Percentiles rank a stretch among this genome's conserved stretches.
phyloP scores from a whole-genome alignment of 306 rosid species.

The Pterocarpus macrocarpus region DNA sequence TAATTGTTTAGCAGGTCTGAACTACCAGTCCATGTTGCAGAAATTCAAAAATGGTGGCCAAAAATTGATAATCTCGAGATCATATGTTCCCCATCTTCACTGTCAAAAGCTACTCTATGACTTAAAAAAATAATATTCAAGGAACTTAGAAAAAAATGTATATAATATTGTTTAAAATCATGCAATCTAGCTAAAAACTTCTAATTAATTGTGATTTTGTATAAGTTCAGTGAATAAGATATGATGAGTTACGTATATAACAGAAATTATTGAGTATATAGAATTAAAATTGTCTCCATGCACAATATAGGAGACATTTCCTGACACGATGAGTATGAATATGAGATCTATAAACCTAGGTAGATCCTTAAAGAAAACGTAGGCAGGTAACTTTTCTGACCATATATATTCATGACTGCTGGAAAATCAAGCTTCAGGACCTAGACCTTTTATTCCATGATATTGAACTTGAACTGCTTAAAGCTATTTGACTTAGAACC shows the following conservation, averaged over 20 bases:
- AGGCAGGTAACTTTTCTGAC: constrained; percentile 20
- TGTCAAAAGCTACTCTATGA: constrained; percentile 28
- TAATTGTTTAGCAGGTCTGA: constrained; percentile 14
- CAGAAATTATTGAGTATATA: not conserved
- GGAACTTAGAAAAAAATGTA: not conserved
- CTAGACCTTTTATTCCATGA: constrained; percentile 36
- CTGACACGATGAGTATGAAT: constrained; percentile 43
- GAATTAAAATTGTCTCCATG: not conserved
- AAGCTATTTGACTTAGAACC: constrained; percentile 34
- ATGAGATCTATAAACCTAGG: constrained; percentile 10
- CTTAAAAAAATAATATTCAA: not conserved
- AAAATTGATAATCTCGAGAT: constrained; percentile 48
- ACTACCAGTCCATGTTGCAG: constrained; percentile 39
- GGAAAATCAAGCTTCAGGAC: constrained; percentile 15
- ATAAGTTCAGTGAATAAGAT: not conserved
- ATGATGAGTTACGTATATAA: not conserved
- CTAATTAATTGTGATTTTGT: not conserved
- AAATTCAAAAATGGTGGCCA: constrained; percentile 46
- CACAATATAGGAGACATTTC: constrained; percentile 22
- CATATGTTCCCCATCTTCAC: constrained; percentile 31
- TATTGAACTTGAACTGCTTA: constrained; percentile 10
- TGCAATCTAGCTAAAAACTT: too few relatives aligned
- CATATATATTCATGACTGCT: constrained; percentile 4
- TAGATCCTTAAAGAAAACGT: constrained; percentile 25
- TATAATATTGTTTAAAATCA: constrained; percentile 15